A percentile compares a stretch with the other conserved stretches of the same genome.
Evolutionary conservation across 345 rosid genomes (phyloP).

Genomic region (Mangifera indica): DNA sequence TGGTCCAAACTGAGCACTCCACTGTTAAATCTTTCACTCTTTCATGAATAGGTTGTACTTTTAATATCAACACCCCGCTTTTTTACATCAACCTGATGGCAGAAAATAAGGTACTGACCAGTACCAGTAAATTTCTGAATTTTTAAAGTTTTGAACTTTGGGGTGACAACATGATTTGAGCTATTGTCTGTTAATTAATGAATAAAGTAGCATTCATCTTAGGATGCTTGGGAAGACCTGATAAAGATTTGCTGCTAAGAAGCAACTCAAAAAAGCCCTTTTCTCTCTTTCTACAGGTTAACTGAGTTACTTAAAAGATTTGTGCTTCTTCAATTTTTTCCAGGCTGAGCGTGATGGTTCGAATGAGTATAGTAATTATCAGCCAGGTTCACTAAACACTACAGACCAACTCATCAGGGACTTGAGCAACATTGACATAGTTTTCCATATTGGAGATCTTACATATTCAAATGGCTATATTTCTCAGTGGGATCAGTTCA

Average conservation of each 20-base stretch:
- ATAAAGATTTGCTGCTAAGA: not conserved
- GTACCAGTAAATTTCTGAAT: not conserved
- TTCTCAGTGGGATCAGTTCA: constrained; percentile 90
- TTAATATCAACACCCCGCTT: not conserved
- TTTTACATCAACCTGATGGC: not conserved
- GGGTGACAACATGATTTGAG: not conserved
- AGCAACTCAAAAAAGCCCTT: constrained; percentile 1
- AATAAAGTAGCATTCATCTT: not conserved
- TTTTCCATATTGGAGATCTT: constrained; percentile 76
- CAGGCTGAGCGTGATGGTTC: constrained; percentile 87
- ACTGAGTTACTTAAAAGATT: not conserved
- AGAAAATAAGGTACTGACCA: not conserved
- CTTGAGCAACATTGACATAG: constrained; percentile 56
- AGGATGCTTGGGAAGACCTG: not conserved
- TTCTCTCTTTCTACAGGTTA: not conserved
- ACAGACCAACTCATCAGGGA: constrained; percentile 72
- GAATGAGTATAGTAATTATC: constrained; percentile 65
- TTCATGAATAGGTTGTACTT: not conserved
- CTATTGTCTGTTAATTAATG: not conserved
- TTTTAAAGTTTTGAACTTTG: not conserved
- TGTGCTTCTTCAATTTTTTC: constrained; percentile 17
- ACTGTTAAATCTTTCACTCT: not conserved
- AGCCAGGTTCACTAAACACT: constrained; percentile 71
- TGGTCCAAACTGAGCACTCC: not conserved
- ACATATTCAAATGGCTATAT: constrained; percentile 70